Evolutionary conservation across 305 asterid species (phyloP), one percentile per base, ranked within the genome.

Genomic region (Withania somnifera): DNA sequence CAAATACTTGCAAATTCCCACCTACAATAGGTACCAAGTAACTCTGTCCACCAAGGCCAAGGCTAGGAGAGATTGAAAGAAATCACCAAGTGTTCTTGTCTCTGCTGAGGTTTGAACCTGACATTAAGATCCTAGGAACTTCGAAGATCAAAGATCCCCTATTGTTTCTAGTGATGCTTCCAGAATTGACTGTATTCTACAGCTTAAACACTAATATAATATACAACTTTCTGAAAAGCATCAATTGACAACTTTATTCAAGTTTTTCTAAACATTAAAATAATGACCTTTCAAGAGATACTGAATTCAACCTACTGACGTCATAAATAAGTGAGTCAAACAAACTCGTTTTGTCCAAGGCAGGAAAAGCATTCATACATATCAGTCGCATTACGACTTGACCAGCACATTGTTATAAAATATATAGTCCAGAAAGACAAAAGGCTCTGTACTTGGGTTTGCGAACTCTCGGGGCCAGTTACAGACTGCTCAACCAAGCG

Each of bases 401-500:
- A 82, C 64, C 60, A 52, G 14, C 77, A 75, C 40, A 40, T 57
- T 20, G 30, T 20, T 13, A 56, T 28, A 47, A 54, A 32, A 68
- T 24, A 38, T 26, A 20, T 38, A 26, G 45, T 45, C 61, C 34
- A 36, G 67, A 52, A 64, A 84, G 77, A 76, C 76, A 79, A 80
- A 67, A 28, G 51, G 61, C 73, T 52, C 66, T 40, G 71, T 87
- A 93, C 99, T 93, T 95, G 98, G 83, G 87, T 56, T 87, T 86
- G 93, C 51, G 95, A 91, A 87, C 91, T 89, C 84, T 91, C 97
- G 7, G 98, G 97, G 87, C 93, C 97, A 92, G 90, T 89, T 63
- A 82, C 89, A 53, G 97, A 93, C 89, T 91, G 98, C 88, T 95
- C 99, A 78, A 91, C 84, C 78, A 97, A 84, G 82, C 98, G 97